Conservation (phyloP, 495 filamentous ascomycete species). For the Penicilliopsis zonata region DNA sequence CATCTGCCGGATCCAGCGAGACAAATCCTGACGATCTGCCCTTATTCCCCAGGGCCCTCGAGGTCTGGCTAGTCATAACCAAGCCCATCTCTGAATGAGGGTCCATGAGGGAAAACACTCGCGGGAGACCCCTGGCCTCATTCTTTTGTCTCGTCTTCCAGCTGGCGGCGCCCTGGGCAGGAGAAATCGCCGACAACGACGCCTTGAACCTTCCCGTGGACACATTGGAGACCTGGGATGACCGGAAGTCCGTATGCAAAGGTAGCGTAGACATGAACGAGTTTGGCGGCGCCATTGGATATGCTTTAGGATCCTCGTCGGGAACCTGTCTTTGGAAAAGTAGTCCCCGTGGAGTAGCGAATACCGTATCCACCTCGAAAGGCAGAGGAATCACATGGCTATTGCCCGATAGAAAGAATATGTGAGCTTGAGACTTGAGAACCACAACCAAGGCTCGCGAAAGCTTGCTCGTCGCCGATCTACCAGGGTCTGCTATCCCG, state of each 20-base stretch:
- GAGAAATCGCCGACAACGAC: constrained; percentile 18
- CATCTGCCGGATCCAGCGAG: constrained; percentile 55
- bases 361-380: constrained; percentile 83
- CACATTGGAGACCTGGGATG: constrained; percentile 34
- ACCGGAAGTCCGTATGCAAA: constrained; percentile 16
- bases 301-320: constrained; percentile 15
- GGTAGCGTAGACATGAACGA: constrained; percentile 64
- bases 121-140: constrained; percentile 50
- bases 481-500: no score
- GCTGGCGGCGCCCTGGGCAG: constrained; percentile 10
- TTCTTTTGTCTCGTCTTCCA: constrained; percentile 16
- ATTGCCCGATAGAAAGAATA: constrained; percentile 80
- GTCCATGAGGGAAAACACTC: constrained; percentile 75
- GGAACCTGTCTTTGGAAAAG: constrained; percentile 67
- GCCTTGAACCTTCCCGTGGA: constrained; percentile 27
- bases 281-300: constrained; percentile 50
- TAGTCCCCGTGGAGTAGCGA: constrained; percentile 69
- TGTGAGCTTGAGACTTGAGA: constrained; percentile 83
- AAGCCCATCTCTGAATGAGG: constrained; percentile 78
- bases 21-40: constrained; percentile 28
- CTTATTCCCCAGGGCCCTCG: constrained; percentile 19
- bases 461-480: no score
- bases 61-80: constrained; percentile 48
- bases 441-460: constrained; percentile 76
- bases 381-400: constrained; percentile 88